Evolutionary conservation across 495 filamentous ascomycete genomes (phyloP), one percentile per base, ranked within the genome.

Genomic region (Neurospora sp.): DNA sequence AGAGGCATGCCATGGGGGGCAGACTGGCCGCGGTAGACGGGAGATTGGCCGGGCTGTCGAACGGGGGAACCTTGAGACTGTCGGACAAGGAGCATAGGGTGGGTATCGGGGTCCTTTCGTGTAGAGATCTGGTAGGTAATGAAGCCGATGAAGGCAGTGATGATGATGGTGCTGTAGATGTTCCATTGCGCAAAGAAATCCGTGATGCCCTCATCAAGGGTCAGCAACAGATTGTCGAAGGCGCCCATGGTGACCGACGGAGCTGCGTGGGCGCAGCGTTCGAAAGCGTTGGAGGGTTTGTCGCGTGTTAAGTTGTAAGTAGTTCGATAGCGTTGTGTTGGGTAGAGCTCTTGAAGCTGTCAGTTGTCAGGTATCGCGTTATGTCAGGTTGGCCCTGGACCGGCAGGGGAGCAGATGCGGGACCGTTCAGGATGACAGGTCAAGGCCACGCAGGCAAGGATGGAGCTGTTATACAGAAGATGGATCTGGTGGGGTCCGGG

Each of bases 1-100:
- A 98, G 88, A 9, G 93, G 92, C 82, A 93, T 92, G 70, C 93
- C 91, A 81, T 94, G 89, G 14, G 94, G 94, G n/a, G 90, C 90
- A 70, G 93, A 90, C 23, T 91, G 86, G 38, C 91, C 92, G 54
- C 96, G 89, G 81, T 93, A 96, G 70, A 91, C 86, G 66, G 96
- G 89, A 8, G 93, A 96, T 79, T 97, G 91, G 74, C 93, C 92
- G 39, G 91, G 87, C 72, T 95, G 90, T 75, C 96, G 89, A 39
- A 99, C 91, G 8, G 90, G 89, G 12, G 92, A 90, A 46, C 90
- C 84, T 70, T 90, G 87, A 38, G 93, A 89, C 83, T 98, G 96
- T 42, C 96, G 90, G 70, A 92, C 90, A 46, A 99, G 90, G 31
- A 98, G 87, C 77, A 97, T 89, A 8, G 96, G 96, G 80, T 98